These are phyloP conservation scores for Coemansia javaensis DNA, from an alignment of 192 early-diverging fungal species.

Conservation along the genomic window DNA sequence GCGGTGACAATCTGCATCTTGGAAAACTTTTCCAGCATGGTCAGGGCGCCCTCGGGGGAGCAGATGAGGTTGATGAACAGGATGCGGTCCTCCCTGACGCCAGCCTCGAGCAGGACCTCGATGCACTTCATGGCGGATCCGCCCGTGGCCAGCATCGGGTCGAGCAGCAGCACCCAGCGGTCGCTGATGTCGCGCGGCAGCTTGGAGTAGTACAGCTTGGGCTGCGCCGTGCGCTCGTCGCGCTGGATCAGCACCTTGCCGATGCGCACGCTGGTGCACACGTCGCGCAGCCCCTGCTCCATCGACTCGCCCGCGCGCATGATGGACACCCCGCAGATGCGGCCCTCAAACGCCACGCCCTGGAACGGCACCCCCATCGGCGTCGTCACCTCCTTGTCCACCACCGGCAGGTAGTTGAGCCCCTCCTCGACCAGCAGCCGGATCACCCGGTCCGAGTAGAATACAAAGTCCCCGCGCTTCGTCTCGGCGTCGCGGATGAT, in stretches of 20 bases:
- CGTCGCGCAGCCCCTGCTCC: constrained; percentile 79
- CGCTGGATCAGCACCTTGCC: constrained; percentile 96
- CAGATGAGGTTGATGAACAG: constrained; percentile 89
- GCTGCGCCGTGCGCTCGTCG: constrained; percentile 87
- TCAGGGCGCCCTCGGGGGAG: constrained; percentile 76
- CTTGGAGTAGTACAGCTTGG: constrained; percentile 91
- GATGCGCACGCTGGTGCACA: constrained; percentile 83
- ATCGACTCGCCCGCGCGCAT: constrained; percentile 96
- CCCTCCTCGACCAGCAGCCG: constrained; percentile 91
- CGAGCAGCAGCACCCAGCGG: constrained; percentile 80
- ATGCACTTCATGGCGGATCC: constrained; percentile 91
- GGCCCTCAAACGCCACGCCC: constrained; percentile 75
- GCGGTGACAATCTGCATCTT: constrained; percentile 83
- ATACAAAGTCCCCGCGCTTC: constrained; percentile 85
- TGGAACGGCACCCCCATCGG: constrained; percentile 68
- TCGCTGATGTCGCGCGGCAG: constrained; percentile 80
- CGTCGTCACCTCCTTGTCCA: constrained; percentile 71
- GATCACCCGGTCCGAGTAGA: constrained; percentile 83
- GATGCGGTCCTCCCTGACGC: constrained; percentile 79
- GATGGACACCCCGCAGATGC: constrained; percentile 92
- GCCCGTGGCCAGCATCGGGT: constrained; percentile 97
- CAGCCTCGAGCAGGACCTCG: constrained; percentile 78
- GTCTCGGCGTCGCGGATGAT: constrained; percentile 81
- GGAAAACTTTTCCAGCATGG: constrained; percentile 67
- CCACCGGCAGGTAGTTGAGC: constrained; percentile 85